Conservation (phyloP, 2,329 filamentous ascomycete genomes). For the Pyricularia sp. region DNA sequence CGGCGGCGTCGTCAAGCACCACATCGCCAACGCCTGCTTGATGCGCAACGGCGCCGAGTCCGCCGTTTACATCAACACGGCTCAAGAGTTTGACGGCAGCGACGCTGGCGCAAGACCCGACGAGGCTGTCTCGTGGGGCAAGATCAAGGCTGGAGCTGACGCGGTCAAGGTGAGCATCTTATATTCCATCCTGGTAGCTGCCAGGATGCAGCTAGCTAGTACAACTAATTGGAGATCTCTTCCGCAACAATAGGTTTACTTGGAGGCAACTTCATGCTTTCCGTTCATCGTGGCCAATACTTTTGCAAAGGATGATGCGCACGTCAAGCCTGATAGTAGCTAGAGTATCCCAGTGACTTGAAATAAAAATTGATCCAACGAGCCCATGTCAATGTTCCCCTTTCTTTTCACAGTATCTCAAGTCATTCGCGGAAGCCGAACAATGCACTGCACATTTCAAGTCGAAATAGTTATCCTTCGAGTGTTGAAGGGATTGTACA, state of each 20-base stretch:
- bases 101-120: conserved; percentile 88
- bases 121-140: conserved; percentile 97
- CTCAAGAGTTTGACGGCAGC: conserved; percentile 93
- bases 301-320: conserved; percentile 44
- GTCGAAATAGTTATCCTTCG: not conserved
- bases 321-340: not conserved
- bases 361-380: not conserved
- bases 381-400: not conserved
- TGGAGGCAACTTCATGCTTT: conserved; percentile 56
- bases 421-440: not conserved
- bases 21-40: conserved; percentile 93
- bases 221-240: not conserved
- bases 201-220: conserved; percentile 1
- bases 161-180: conserved; percentile 66
- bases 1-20: conserved; percentile 93
- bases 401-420: not conserved
- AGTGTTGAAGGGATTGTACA: not conserved
- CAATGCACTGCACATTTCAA: not conserved
- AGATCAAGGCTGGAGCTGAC: conserved; percentile 84
- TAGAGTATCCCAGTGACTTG: not conserved
- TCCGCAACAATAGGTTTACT: conserved; percentile 40
- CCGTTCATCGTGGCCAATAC: conserved; percentile 59
- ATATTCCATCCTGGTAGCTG: conserved; percentile 7
- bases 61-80: conserved; percentile 96
- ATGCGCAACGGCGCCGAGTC: conserved; percentile 98